Evolutionary conservation across 2,329 filamentous ascomycete genomes (phyloP), one percentile per base, ranked within the genome.

Genomic region (Aureobasidium mangrovei): DNA sequence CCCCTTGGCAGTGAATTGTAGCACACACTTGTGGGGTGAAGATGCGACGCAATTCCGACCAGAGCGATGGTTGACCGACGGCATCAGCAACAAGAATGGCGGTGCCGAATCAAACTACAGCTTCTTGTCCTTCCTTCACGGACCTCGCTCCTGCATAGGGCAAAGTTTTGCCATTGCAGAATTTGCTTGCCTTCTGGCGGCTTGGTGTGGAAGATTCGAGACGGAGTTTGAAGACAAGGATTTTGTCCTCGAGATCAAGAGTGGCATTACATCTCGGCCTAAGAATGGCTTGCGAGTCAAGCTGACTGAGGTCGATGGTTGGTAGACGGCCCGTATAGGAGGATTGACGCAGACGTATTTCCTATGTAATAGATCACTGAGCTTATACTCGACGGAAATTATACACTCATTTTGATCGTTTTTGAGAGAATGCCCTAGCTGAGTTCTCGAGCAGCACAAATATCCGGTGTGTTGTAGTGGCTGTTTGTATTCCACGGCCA

Each of bases 81-180:
- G 74, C 5, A 68, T 70, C 36, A 70, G 72, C 4, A 83, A 83
- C 54, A 81, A 79, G 40, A 53, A 44, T 18, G 88, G 88, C 5
- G 86, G 86, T 7, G 85, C 88, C 1, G 74, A 77, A 12, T 88
- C 78, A 60, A 93, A 91, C 68, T 95, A 85, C 66, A 80, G 84
- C 0, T 84, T 86, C 62, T 66, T 91, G 70, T 91, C 88, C 0
- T 95, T 95, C 70, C 68, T 95, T 56, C 88, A 95, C 66, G 91
- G 91, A 0, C 89, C 90, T 2, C 75, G 90, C 52, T 86, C 84
- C 64, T 95, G 91, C 65, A 95, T 95, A 61, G 91, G 90, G 0
- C 79, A 84, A 68, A 76, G 76, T 2, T 95, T 95, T 70, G 86
- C 91, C 0, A 85, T 82, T 65, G 82, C 85, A 0, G 91, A 96